These are phyloP conservation scores for Cyberlindnera americana DNA, from an alignment of 805 yeast species.

Conservation along the genomic window DNA sequence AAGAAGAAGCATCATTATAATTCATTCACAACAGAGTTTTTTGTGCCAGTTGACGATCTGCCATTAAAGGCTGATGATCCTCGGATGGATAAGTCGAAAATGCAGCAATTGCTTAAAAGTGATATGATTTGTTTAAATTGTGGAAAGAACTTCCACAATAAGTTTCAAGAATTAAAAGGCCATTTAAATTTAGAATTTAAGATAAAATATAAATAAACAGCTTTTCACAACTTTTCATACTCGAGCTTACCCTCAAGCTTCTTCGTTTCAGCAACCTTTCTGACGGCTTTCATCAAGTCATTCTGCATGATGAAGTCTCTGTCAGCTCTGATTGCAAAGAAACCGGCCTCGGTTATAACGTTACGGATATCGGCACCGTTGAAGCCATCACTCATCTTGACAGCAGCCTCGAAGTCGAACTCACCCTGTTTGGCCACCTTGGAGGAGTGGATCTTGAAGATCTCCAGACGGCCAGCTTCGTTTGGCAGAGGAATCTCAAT, in stretches of 20 bases:
- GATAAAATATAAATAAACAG: not conserved
- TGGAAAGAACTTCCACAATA: conserved; percentile 36
- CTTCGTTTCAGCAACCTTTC: conserved; percentile 96
- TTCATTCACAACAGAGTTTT: conserved; percentile 65
- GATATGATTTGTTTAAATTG: conserved; percentile 43
- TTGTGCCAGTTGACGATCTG: conserved; percentile 50
- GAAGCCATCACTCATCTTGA: conserved; percentile 98
- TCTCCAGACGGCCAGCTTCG: conserved; percentile 91
- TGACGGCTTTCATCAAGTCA: conserved; percentile 95
- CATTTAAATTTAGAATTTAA: conserved; percentile 39
- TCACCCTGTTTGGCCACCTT: conserved; percentile 89
- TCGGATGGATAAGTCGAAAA: conserved; percentile 38
- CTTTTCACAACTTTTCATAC: conserved; percentile 74
- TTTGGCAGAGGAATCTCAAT: conserved; percentile 94
- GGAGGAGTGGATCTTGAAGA: conserved; percentile 88
- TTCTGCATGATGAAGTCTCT: conserved; percentile 91
- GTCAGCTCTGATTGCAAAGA: conserved; percentile 96
- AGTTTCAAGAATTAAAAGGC: conserved; percentile 39
- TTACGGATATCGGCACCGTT: conserved; percentile 98
- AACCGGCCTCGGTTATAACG: conserved; percentile 97
- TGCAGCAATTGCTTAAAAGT: conserved; percentile 32
- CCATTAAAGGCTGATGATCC: conserved; percentile 41
- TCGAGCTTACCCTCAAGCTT: conserved; percentile 95
- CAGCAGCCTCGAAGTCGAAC: conserved; percentile 94
- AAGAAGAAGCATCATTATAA: conserved; percentile 67